Percentiles rank a stretch among this genome's conserved stretches.
These are phyloP conservation scores for Paraphysoderma sedebokerense DNA, from an alignment of 371 early-diverging fungal genomes.

Conservation along the genomic window DNA sequence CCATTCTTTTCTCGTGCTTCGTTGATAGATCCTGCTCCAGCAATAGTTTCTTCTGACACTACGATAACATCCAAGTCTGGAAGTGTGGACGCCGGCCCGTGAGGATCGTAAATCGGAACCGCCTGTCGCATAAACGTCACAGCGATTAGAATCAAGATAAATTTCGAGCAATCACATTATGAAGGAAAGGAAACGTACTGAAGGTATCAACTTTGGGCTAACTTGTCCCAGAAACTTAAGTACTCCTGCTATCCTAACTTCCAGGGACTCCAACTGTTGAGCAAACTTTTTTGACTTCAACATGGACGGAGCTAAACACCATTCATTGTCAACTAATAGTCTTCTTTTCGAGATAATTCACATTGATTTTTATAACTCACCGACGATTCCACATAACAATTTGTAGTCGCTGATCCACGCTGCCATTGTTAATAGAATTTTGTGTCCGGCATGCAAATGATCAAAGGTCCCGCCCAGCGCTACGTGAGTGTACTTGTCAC, in stretches of 20 bases:
- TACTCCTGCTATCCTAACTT: slow-evolving; percentile 35
- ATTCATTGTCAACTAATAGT: slow-evolving; percentile 4
- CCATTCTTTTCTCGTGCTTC: slow-evolving; percentile 25
- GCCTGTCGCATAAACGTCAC: slow-evolving; percentile 16
- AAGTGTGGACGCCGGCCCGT: slow-evolving; percentile 74
- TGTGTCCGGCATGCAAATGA: slow-evolving; percentile 88
- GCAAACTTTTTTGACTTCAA: slow-evolving; percentile 48
- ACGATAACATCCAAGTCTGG: slow-evolving; percentile 57
- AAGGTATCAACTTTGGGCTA: slow-evolving; percentile 23
- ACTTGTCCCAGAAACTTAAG: slow-evolving; percentile 35
- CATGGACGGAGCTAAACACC: slow-evolving; percentile 34
- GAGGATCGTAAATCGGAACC: slow-evolving; percentile 60
- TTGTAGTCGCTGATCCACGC: slow-evolving; percentile 39
- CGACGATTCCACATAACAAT: slow-evolving; percentile 60
- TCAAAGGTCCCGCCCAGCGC: slow-evolving; percentile 95
- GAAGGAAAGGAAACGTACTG: slow-evolving; percentile 8
- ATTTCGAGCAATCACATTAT: not conserved
- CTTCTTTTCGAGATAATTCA: not conserved
- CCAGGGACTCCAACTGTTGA: slow-evolving; percentile 52
- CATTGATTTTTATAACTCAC: slow-evolving; percentile 12
- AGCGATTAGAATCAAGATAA: slow-evolving; percentile 4
- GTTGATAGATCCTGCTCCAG: slow-evolving; percentile 35
- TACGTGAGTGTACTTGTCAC: slow-evolving; percentile 16
- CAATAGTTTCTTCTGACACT: slow-evolving; percentile 66
- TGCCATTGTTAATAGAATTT: slow-evolving; percentile 70